Percentiles rank a stretch among this genome's conserved stretches.
Conservation (phyloP, 73 alveolate genomes). For the Paramecium sexaurelia region DNA sequence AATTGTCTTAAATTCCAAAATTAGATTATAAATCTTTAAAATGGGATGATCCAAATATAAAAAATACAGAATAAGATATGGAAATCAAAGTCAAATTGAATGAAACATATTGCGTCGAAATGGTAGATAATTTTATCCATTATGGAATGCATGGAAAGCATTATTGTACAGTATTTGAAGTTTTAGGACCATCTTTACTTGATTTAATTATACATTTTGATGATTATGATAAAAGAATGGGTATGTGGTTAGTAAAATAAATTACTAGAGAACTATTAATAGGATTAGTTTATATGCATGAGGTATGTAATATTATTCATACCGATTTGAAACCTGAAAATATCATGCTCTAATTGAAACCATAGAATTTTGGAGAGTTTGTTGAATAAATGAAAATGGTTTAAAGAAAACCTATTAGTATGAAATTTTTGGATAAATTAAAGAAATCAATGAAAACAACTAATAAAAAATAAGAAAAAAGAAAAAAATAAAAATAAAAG, state of each 20-base stretch:
- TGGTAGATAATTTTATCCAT: conserved; percentile 74
- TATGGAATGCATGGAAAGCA: conserved; percentile 77
- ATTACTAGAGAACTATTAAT: conserved; percentile 84
- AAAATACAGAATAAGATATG: conserved; percentile 16
- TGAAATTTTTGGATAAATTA: conserved; percentile 51
- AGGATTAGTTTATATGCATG: conserved; percentile 92
- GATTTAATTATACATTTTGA: conserved; percentile 81
- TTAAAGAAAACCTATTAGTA: conserved; percentile 55
- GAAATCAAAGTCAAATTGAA: conserved; percentile 24
- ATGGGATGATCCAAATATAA: neutral
- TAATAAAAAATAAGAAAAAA: conserved; percentile 57
- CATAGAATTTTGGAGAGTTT: conserved; percentile 46
- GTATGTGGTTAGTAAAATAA: conserved; percentile 84
- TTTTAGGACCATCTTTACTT: conserved; percentile 82
- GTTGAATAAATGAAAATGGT: conserved; percentile 58
- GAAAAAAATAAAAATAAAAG: conserved; percentile 44
- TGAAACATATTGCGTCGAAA: conserved; percentile 70
- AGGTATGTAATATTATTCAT: conserved; percentile 83
- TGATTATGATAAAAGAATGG: conserved; percentile 77
- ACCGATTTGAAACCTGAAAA: conserved; percentile 95
- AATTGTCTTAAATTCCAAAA: neutral
- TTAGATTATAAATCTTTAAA: neutral
- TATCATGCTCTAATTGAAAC: conserved; percentile 69
- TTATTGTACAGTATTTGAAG: conserved; percentile 87
- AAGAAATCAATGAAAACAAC: neutral